Conservation (phyloP, 495 filamentous ascomycete genomes). For the Xylaria intraflava region DNA sequence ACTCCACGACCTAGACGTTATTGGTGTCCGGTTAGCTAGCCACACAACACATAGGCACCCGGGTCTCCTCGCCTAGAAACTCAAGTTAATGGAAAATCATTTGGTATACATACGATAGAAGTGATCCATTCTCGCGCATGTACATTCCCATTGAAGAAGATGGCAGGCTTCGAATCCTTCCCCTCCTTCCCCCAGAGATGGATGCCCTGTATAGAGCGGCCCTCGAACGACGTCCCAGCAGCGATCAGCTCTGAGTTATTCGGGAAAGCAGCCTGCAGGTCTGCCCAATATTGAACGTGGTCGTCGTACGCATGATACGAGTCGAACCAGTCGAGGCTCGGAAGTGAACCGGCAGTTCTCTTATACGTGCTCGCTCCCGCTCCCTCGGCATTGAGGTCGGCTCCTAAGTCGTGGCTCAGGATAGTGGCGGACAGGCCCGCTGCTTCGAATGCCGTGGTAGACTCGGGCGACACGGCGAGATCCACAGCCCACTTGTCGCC, state of each 20-base stretch:
- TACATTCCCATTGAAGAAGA: slow-evolving; percentile 56
- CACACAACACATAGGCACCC: neutral
- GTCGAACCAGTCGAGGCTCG: slow-evolving; percentile 47
- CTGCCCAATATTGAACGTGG: slow-evolving; percentile 47
- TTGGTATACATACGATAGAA: slow-evolving; percentile 29
- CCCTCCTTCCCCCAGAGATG: slow-evolving; percentile 50
- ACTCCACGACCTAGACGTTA: slow-evolving; percentile 40
- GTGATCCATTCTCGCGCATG: slow-evolving; percentile 63
- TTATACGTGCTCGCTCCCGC: slow-evolving; percentile 6
- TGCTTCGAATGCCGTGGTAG: slow-evolving; percentile 29
- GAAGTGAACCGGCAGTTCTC: slow-evolving; percentile 9
- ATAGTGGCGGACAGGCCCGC: slow-evolving; percentile 12
- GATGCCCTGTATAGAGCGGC: slow-evolving; percentile 49
- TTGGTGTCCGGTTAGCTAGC: neutral
- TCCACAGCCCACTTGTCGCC: slow-evolving; percentile 20
- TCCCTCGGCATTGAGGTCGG: slow-evolving; percentile 35
- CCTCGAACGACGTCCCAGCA: slow-evolving; percentile 45
- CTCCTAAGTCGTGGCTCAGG: slow-evolving; percentile 42
- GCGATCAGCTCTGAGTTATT: slow-evolving; percentile 47
- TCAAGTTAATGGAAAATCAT: too few relatives aligned
- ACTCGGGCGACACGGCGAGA: slow-evolving; percentile 36
- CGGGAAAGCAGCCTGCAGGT: slow-evolving; percentile 43
- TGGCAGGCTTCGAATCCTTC: slow-evolving; percentile 49
- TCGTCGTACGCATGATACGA: slow-evolving; percentile 52
- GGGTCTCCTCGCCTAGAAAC: neutral